These are phyloP conservation scores for Oryza longistaminata DNA, from an alignment of 176 grass and related monocot genomes.

Conservation along the genomic window DNA sequence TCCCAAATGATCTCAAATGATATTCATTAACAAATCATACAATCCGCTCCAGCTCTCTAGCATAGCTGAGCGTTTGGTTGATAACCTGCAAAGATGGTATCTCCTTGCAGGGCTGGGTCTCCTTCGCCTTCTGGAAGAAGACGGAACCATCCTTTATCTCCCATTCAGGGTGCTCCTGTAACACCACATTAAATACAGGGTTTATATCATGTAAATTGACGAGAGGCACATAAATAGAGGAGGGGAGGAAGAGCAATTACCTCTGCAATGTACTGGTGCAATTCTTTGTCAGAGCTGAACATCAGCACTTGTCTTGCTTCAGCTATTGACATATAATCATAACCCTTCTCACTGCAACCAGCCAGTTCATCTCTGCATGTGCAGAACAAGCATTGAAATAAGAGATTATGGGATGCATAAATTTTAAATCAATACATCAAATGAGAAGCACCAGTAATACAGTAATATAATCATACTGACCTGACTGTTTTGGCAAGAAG, in stretches of 20 bases:
- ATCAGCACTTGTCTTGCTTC: constrained; percentile 90
- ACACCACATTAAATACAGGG: not conserved
- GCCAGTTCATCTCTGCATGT: constrained; percentile 87
- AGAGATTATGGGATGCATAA: not conserved
- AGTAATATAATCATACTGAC: constrained; percentile 39
- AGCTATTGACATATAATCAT: constrained; percentile 80
- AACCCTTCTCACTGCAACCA: constrained; percentile 91
- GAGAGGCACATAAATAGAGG: not conserved
- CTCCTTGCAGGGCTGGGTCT: constrained; percentile 90
- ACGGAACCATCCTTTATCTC: constrained; percentile 70
- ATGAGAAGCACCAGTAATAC: not conserved
- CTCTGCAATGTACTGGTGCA: constrained; percentile 82
- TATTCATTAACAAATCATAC: constrained; percentile 43
- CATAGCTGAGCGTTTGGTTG: constrained; percentile 91
- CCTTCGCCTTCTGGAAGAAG: constrained; percentile 85
- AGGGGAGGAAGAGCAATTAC: constrained; percentile 17
- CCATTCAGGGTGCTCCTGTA: constrained; percentile 88
- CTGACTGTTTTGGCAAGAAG: constrained; percentile 96
- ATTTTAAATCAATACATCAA: constrained; percentile 17
- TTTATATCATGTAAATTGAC: not conserved
- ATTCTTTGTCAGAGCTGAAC: constrained; percentile 86
- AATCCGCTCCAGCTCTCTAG: constrained; percentile 87
- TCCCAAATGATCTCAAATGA: not conserved
- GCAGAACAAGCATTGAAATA: not conserved
- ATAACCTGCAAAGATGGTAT: constrained; percentile 83